These are phyloP conservation scores for Vitis hybrid DNA, from an alignment of 177 flowering plant genomes.

Conservation along the genomic window DNA sequence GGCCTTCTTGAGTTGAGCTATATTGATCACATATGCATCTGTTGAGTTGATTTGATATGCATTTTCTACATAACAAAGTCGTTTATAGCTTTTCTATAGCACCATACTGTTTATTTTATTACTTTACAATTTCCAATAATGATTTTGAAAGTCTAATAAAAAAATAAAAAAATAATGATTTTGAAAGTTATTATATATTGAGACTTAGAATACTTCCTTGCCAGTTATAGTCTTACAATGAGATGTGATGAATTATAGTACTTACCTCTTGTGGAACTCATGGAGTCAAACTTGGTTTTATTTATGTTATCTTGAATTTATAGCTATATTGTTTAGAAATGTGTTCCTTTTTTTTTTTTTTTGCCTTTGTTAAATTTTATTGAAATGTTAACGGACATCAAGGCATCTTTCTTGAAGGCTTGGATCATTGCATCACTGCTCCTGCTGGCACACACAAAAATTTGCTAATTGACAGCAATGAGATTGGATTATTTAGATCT, in stretches of 20 bases:
- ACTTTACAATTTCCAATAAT: neutral
- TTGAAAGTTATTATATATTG: neutral
- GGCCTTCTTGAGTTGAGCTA: no score
- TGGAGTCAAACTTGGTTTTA: neutral
- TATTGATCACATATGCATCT: no score
- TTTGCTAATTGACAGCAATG: slow-evolving; percentile 39
- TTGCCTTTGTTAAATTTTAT: neutral
- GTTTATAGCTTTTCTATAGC: neutral
- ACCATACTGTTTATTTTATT: neutral
- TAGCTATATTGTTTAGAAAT: neutral
- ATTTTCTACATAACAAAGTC: no score
- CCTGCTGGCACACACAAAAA: slow-evolving; percentile 39
- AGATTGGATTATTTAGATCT: slow-evolving; percentile 45
- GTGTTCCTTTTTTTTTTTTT: neutral
- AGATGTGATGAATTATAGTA: neutral
- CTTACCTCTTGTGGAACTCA: neutral
- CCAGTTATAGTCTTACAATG: neutral
- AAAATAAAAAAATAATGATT: neutral
- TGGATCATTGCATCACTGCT: slow-evolving; percentile 72
- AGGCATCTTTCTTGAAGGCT: slow-evolving; percentile 37
- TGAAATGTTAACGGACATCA: slow-evolving; percentile 7
- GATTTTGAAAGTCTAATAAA: neutral
- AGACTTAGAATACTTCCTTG: neutral
- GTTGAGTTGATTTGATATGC: no score
- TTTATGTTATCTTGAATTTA: neutral